These are phyloP conservation scores for Trametes maxima DNA, from an alignment of 768 basidiomycete genomes.

Conservation along the genomic window DNA sequence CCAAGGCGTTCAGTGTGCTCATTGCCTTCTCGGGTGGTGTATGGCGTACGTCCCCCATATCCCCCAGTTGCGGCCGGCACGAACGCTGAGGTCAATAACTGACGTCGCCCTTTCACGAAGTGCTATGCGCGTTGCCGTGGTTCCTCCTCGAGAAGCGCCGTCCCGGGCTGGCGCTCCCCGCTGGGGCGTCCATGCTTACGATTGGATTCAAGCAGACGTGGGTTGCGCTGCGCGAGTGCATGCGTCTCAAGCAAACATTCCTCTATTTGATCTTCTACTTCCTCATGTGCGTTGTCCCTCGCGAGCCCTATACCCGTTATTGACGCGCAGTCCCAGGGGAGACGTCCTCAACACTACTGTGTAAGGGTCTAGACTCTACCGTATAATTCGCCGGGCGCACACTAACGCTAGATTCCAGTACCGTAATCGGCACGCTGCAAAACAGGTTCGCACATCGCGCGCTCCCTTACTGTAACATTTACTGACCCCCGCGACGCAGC, in stretches of 20 bases:
- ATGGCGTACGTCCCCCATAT: conserved; percentile 53
- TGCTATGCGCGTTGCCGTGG: conserved; percentile 72
- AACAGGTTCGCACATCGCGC: conserved; percentile 51
- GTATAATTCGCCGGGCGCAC: too few relatives aligned
- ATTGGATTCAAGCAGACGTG: conserved; percentile 72
- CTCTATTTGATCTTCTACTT: conserved; percentile 77
- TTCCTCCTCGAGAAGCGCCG: conserved; percentile 69
- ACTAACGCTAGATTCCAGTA: conserved; percentile 39
- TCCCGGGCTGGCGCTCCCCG: conserved; percentile 63
- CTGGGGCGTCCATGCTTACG: conserved; percentile 55
- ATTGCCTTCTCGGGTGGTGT: conserved; percentile 80
- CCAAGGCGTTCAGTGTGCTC: conserved; percentile 72
- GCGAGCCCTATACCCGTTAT: not conserved
- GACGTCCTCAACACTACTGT: conserved; percentile 77
- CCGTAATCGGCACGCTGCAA: conserved; percentile 71
- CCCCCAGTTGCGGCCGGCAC: not conserved
- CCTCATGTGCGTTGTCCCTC: conserved; percentile 54
- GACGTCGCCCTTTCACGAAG: conserved; percentile 35
- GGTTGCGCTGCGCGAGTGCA: conserved; percentile 62
- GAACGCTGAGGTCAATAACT: not conserved
- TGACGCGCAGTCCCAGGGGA: conserved; percentile 47
- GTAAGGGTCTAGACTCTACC: conserved; percentile 37
- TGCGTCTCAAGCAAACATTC: conserved; percentile 72
- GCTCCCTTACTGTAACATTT: not conserved
- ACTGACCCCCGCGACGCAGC: conserved; percentile 35